Conservation (phyloP, 108 stramenopile genomes). For the Schizochytrium sp. region DNA sequence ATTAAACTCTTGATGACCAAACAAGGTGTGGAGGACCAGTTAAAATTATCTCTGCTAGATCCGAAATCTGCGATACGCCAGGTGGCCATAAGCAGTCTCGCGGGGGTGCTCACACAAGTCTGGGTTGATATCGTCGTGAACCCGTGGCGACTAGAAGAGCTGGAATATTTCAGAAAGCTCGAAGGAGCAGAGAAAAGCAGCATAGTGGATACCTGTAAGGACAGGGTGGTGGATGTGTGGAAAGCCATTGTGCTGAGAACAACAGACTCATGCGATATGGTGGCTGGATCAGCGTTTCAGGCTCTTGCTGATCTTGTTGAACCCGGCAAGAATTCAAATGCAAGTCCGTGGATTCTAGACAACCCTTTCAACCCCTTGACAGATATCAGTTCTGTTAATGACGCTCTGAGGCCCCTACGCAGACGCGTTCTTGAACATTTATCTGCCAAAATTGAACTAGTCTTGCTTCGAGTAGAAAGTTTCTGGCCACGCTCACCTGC, state of each 20-base stretch:
- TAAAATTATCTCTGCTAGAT: neutral
- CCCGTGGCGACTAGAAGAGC: neutral
- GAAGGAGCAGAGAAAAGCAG: neutral
- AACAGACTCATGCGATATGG: neutral
- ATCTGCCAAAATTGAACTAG: neutral
- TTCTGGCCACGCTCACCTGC: neutral
- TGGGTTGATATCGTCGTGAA: neutral
- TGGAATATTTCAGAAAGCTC: neutral
- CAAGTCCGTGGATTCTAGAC: neutral
- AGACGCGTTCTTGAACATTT: neutral
- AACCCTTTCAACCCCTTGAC: neutral
- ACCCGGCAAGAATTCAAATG: neutral
- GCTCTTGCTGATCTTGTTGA: neutral
- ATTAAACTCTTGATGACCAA: neutral
- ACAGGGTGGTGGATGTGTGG: constrained; percentile 47
- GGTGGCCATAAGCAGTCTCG: neutral
- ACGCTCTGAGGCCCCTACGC: neutral
- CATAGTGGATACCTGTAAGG: constrained; percentile 8
- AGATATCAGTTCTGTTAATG: neutral
- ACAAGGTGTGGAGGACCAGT: neutral
- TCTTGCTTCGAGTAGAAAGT: neutral
- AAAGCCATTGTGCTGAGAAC: neutral
- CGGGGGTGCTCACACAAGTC: neutral
- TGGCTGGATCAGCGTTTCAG: neutral
- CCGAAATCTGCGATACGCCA: constrained; percentile 1